A percentile compares a stretch with the other conserved stretches of the same genome.
Evolutionary conservation across 2,329 filamentous ascomycete genomes (phyloP).

Genomic region (Pyrenophora seminiperda): DNA sequence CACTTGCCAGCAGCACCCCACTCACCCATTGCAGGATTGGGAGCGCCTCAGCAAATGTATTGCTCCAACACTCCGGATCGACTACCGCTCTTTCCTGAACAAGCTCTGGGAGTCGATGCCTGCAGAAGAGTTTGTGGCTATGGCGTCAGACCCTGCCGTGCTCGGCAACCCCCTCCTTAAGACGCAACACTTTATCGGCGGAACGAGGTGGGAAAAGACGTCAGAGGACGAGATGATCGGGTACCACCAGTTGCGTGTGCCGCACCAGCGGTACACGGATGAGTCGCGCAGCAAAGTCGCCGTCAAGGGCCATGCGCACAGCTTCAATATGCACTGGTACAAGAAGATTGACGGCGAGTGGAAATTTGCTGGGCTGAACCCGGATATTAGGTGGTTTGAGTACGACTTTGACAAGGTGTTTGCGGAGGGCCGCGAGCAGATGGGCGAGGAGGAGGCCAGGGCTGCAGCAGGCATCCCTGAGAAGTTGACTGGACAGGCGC

Average conservation of each 20-base stretch:
- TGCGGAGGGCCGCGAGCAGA: conserved; percentile 53
- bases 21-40: conserved; percentile 56
- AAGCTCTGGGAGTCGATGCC: conserved; percentile 63
- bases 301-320: conserved; percentile 63
- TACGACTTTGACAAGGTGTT: conserved; percentile 63
- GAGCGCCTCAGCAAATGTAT: conserved; percentile 64
- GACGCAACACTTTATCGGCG: conserved; percentile 64
- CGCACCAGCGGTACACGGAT: conserved; percentile 62
- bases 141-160: conserved; percentile 59
- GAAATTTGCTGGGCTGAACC: conserved; percentile 62
- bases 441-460: conserved; percentile 53
- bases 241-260: conserved; percentile 63
- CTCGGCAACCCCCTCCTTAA: conserved; percentile 61
- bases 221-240: conserved; percentile 56
- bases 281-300: conserved; percentile 53
- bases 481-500: conserved; percentile 10
- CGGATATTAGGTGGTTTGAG: conserved; percentile 61
- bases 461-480: conserved; percentile 48
- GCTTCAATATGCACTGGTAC: conserved; percentile 60
- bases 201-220: conserved; percentile 58
- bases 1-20: neutral
- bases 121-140: conserved; percentile 58
- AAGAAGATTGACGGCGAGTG: conserved; percentile 62
- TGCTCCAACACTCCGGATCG: conserved; percentile 67
- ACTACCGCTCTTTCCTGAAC: conserved; percentile 67